phyloP scores from a whole-genome alignment of 2,329 filamentous ascomycete genomes.

The Aspergillus versicolor region DNA sequence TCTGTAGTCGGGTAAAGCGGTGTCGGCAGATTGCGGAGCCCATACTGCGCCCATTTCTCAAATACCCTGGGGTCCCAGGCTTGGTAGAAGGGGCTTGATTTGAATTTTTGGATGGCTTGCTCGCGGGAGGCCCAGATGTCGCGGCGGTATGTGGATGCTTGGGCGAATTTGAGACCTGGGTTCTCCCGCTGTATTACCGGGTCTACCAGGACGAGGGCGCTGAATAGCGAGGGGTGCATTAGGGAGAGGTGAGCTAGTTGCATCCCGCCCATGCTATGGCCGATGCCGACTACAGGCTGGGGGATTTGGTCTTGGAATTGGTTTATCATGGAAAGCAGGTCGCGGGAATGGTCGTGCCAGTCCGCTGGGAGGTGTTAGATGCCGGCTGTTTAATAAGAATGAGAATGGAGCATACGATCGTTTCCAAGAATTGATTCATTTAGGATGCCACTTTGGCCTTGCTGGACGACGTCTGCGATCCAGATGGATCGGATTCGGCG shows the following conservation, averaged over 20 bases:
- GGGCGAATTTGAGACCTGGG: not conserved
- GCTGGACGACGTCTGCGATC: conserved; percentile 14
- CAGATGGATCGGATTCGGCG: conserved; percentile 55
- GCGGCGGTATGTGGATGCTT: conserved; percentile 51
- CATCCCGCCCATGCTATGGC: conserved; percentile 14
- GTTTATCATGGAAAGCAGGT: conserved; percentile 14
- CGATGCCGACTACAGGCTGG: conserved; percentile 9
- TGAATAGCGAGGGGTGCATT: conserved; percentile 11
- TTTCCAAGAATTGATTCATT: conserved; percentile 13
- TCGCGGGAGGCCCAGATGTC: conserved; percentile 71
- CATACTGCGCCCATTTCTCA: conserved; percentile 64
- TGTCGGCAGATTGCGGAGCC: conserved; percentile 65
- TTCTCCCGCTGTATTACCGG: conserved; percentile 7
- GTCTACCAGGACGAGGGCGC: conserved; percentile 5
- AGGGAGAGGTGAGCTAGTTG: conserved; percentile 32
- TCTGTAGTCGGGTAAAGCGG: conserved; percentile 9
- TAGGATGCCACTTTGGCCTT: conserved; percentile 13
- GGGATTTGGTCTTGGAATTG: conserved; percentile 15
- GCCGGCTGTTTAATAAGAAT: not conserved
- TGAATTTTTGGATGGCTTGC: conserved; percentile 62
- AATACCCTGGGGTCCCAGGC: conserved; percentile 73
- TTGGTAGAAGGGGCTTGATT: conserved; percentile 66
- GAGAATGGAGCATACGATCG: conserved; percentile 6
- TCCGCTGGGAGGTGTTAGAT: conserved; percentile 1
- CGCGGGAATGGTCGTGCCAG: conserved; percentile 14